These are phyloP conservation scores for Dianthus caryophyllus DNA, from an alignment of 148 eudicot species.

Conservation along the genomic window DNA sequence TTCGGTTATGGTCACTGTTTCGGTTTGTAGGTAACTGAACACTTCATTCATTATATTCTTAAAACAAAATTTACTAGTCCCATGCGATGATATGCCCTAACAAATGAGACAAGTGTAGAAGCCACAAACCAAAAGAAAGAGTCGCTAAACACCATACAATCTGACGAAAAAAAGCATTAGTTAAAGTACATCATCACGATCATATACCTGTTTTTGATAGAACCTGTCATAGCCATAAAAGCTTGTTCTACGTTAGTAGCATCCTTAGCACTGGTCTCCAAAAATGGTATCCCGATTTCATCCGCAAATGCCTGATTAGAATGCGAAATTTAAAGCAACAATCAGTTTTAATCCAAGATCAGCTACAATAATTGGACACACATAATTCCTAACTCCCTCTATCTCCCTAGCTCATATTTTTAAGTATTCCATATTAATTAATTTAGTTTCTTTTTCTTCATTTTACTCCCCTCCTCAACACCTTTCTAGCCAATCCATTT, in stretches of 20 bases:
- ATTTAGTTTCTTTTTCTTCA: no score
- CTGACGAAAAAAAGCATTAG: background rate
- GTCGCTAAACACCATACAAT: background rate
- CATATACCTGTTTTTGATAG: conserved; percentile 54
- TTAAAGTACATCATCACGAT: background rate
- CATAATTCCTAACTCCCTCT: background rate
- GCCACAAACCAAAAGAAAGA: background rate
- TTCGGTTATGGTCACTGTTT: no score
- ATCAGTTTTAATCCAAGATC: background rate
- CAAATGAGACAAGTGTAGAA: background rate
- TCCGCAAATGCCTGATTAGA: conserved; percentile 57
- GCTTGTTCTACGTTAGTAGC: conserved; percentile 71
- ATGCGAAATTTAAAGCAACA: background rate
- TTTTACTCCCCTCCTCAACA: no score
- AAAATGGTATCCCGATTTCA: conserved; percentile 77
- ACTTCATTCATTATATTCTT: no score
- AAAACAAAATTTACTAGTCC: no score
- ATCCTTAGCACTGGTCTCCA: conserved; percentile 81
- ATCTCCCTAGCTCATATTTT: no score
- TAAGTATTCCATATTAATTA: no score
- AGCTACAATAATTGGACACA: background rate
- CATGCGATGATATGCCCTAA: no score
- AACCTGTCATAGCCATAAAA: conserved; percentile 78
- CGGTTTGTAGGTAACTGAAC: no score
- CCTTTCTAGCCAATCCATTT: no score